A percentile compares a stretch with the other conserved stretches of the same genome.
Evolutionary conservation across 1,284 basidiomycete genomes (phyloP).

Genomic region (Cutaneotrichosporon mucoides): DNA sequence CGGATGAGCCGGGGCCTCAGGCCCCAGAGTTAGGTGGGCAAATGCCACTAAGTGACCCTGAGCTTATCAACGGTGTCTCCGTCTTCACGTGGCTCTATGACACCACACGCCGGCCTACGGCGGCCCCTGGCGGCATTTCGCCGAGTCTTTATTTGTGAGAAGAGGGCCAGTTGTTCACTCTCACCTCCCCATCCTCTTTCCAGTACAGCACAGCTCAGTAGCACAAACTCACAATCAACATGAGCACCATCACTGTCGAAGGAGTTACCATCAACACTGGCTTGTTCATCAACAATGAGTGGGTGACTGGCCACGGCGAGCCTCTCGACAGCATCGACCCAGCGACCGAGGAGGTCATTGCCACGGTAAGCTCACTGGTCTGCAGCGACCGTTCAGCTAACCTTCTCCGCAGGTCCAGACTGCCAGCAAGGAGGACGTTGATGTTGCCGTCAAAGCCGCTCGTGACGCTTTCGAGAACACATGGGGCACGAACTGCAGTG

Average conservation of each 20-base stretch:
- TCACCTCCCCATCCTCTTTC: not conserved
- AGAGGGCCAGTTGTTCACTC: no score
- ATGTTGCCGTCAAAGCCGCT: slow-evolving; percentile 76
- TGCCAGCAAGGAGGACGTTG: slow-evolving; percentile 62
- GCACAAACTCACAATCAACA: not conserved
- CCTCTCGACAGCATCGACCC: slow-evolving; percentile 33
- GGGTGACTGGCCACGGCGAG: slow-evolving; percentile 24
- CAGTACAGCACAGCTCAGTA: no score
- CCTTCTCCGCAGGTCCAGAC: slow-evolving; percentile 6
- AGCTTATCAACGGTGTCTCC: no score
- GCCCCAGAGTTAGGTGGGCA: no score
- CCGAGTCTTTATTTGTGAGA: no score
- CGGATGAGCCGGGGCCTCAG: no score
- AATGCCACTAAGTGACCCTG: no score
- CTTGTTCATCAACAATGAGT: slow-evolving; percentile 38
- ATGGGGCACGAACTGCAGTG: slow-evolving; percentile 67
- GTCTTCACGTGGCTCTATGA: no score
- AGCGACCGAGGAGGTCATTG: slow-evolving; percentile 57
- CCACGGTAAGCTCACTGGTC: slow-evolving; percentile 31
- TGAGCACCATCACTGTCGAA: slow-evolving; percentile 9
- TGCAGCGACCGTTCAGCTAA: slow-evolving; percentile 29
- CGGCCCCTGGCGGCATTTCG: no score
- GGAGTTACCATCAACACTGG: slow-evolving; percentile 14
- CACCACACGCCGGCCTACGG: no score
- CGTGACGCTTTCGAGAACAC: slow-evolving; percentile 66